Evolutionary conservation across 306 rosid genomes (phyloP).

Genomic region (Pueraria montana): DNA sequence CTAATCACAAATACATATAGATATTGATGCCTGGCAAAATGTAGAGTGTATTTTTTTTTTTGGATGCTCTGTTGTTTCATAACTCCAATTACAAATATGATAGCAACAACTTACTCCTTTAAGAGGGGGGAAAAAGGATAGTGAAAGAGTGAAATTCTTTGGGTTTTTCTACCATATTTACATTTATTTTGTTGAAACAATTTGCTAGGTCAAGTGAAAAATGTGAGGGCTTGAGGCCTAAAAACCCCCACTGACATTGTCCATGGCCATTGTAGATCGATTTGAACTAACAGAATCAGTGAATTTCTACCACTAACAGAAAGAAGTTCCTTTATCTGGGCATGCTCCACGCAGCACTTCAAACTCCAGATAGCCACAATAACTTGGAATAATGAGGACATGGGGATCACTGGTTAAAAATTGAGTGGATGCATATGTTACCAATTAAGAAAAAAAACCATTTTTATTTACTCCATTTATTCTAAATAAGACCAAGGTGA

Average conservation of each 20-base stretch:
- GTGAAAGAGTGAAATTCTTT: constrained; percentile 2
- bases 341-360: background rate
- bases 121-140: background rate
- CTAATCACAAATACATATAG: background rate
- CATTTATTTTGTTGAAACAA: background rate
- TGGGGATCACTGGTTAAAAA: constrained; percentile 9
- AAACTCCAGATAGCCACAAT: background rate
- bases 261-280: background rate
- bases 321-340: background rate
- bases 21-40: background rate
- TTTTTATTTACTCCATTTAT: background rate
- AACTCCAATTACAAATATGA: constrained; percentile 6
- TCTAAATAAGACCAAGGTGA: no score
- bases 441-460: background rate
- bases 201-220: background rate
- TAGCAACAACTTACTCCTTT: background rate
- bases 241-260: background rate
- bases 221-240: background rate
- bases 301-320: background rate
- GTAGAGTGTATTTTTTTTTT: background rate
- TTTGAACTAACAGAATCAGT: background rate
- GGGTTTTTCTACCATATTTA: background rate
- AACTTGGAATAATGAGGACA: background rate
- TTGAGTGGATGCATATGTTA: constrained; percentile 1
- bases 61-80: background rate